A percentile compares a stretch with the other conserved stretches of the same genome.
phyloP scores from a whole-genome alignment of 805 yeast species.

The Cyberlindnera xishuangbannaensis region DNA sequence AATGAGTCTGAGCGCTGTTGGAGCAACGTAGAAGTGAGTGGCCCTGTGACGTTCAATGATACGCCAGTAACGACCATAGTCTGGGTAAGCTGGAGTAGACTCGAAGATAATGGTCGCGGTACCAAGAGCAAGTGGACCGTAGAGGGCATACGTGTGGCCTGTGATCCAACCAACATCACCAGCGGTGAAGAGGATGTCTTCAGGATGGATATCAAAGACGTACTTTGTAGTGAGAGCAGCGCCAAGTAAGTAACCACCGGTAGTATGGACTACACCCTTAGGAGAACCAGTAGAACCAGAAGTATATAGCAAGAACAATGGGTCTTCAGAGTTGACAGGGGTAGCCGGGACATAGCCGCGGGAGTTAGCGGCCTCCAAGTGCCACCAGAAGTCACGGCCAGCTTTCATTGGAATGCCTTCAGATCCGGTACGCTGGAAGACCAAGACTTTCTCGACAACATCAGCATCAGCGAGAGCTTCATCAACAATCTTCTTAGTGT shows the following conservation, averaged over 20 bases:
- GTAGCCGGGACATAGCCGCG: conserved; percentile 75
- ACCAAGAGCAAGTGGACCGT: conserved; percentile 88
- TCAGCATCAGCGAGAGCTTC: conserved; percentile 80
- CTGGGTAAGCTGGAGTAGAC: conserved; percentile 97
- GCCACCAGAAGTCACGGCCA: conserved; percentile 95
- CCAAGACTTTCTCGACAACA: conserved; percentile 80
- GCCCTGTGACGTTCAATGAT: conserved; percentile 88
- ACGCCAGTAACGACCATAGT: conserved; percentile 94
- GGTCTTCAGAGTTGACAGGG: conserved; percentile 89
- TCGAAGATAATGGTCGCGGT: conserved; percentile 91
- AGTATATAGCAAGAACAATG: conserved; percentile 90
- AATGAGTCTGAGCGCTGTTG: conserved; percentile 92
- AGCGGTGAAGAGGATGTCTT: conserved; percentile 89
- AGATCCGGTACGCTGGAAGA: conserved; percentile 82
- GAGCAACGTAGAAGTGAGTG: conserved; percentile 96
- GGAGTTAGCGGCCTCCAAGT: conserved; percentile 55
- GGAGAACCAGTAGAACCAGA: conserved; percentile 99
- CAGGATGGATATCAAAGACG: conserved; percentile 86
- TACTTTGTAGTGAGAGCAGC: conserved; percentile 89
- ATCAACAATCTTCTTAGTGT: conserved; percentile 91
- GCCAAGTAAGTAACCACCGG: conserved; percentile 92
- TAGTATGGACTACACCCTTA: conserved; percentile 93
- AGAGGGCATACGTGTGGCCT: conserved; percentile 93
- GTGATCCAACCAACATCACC: conserved; percentile 99
- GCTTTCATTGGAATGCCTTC: conserved; percentile 62